A percentile compares a stretch with the other conserved stretches of the same genome.
Conservation (phyloP, 306 rosid species). For the Lathyrus sativus region DNA sequence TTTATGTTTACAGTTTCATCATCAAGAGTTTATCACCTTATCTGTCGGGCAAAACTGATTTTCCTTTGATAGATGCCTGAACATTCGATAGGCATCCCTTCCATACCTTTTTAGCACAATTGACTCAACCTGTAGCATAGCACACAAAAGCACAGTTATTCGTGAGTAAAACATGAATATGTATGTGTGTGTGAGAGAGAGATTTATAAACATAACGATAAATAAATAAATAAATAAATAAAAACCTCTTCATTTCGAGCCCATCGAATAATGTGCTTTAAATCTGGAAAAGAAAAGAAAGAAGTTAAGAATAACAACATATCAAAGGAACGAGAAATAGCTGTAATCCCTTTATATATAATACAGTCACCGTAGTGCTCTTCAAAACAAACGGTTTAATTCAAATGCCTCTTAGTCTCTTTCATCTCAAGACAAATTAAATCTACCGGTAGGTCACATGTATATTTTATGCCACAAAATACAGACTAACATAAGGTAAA, state of each 20-base stretch:
- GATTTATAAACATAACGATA: constrained; percentile 8
- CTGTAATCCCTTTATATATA: too few relatives aligned
- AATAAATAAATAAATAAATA: constrained; percentile 21
- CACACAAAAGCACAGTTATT: constrained; percentile 37
- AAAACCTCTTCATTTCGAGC: constrained; percentile 83
- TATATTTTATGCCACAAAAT: constrained; percentile 4
- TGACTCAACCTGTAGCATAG: constrained; percentile 73
- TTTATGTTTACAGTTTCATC: constrained; percentile 1
- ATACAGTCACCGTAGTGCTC: too few relatives aligned
- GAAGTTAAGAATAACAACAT: constrained; percentile 26
- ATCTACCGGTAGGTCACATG: neutral
- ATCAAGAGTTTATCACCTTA: constrained; percentile 57
- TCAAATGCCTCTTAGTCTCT: too few relatives aligned
- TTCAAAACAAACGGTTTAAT: too few relatives aligned
- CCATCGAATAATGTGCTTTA: constrained; percentile 63
- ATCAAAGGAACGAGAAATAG: constrained; percentile 14
- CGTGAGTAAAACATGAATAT: constrained; percentile 23
- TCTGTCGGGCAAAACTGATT: constrained; percentile 57
- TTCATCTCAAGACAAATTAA: too few relatives aligned
- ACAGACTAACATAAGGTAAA: constrained; percentile 28
- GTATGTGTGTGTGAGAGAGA: neutral
- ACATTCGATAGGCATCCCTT: constrained; percentile 77
- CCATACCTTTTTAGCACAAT: constrained; percentile 80
- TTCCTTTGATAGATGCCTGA: constrained; percentile 70
- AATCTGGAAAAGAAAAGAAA: constrained; percentile 56